These are phyloP conservation scores for Penicillium decumbens DNA, from an alignment of 2,329 filamentous ascomycete species.

Conservation along the genomic window DNA sequence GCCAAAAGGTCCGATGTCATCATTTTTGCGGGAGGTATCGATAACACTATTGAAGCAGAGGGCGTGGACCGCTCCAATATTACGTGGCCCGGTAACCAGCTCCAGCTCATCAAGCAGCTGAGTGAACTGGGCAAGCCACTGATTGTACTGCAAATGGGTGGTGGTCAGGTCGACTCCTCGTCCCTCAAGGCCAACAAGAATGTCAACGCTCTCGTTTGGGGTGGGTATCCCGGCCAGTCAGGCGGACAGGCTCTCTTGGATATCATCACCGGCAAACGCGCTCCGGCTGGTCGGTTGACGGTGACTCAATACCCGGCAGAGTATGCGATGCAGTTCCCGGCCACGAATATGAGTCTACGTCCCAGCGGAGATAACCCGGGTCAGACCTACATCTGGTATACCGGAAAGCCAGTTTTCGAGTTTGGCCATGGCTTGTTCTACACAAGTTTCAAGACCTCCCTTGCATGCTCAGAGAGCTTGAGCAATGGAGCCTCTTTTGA, in stretches of 20 bases:
- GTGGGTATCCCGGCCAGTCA: slow-evolving; percentile 44
- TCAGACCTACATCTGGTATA: slow-evolving; percentile 46
- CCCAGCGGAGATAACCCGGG: slow-evolving; percentile 39
- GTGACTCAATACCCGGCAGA: slow-evolving; percentile 38
- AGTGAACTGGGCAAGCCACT: slow-evolving; percentile 37
- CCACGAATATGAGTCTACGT: slow-evolving; percentile 41
- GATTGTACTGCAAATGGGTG: slow-evolving; percentile 43
- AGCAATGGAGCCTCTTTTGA: slow-evolving; percentile 24
- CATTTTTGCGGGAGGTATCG: slow-evolving; percentile 42
- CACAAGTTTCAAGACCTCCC: slow-evolving; percentile 35
- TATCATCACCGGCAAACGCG: slow-evolving; percentile 40
- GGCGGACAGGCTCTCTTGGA: slow-evolving; percentile 42
- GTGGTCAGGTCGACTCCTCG: slow-evolving; percentile 43
- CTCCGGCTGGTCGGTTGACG: slow-evolving; percentile 41
- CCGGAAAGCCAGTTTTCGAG: slow-evolving; percentile 36
- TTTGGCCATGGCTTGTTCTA: slow-evolving; percentile 46
- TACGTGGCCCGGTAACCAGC: slow-evolving; percentile 42
- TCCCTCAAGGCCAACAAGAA: slow-evolving; percentile 37
- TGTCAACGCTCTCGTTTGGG: slow-evolving; percentile 43
- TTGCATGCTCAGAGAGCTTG: not conserved
- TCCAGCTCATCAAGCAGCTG: slow-evolving; percentile 39
- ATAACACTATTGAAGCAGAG: slow-evolving; percentile 42
- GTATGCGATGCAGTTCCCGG: slow-evolving; percentile 42
- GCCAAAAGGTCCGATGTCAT: slow-evolving; percentile 37
- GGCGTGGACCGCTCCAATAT: slow-evolving; percentile 40